Conservation (phyloP, 768 basidiomycete species). For the Amanita pseudoporphyria region DNA sequence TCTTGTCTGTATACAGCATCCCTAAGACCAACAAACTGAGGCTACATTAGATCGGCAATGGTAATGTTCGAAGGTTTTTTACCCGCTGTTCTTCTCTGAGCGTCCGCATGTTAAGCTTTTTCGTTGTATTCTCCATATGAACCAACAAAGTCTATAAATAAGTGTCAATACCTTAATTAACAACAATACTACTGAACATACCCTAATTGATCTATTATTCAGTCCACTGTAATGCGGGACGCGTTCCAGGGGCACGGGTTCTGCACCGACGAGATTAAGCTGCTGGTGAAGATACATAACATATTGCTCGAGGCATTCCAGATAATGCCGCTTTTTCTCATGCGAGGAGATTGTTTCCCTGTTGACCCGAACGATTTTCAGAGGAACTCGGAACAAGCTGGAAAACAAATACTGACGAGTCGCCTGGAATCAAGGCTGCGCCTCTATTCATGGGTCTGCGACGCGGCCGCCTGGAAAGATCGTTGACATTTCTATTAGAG, state of each 20-base stretch:
- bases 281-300: conserved; percentile 58
- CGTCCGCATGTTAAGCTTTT: conserved; percentile 39
- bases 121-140: conserved; percentile 53
- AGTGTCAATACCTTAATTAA: not conserved
- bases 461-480: conserved; percentile 7
- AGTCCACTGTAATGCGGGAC: conserved; percentile 44
- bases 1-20: conserved; percentile 16
- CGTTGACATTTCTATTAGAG: conserved; percentile 1
- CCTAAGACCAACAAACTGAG: conserved; percentile 19
- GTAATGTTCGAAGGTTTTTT: conserved; percentile 9
- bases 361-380: not conserved
- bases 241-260: conserved; percentile 39
- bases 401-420: conserved; percentile 36
- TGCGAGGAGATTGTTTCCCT: conserved; percentile 72
- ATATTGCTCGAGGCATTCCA: conserved; percentile 67
- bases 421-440: conserved; percentile 48
- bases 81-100: conserved; percentile 50
- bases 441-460: conserved; percentile 36
- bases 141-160: conserved; percentile 52
- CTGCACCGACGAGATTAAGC: conserved; percentile 36
- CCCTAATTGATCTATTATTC: conserved; percentile 56
- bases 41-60: not conserved
- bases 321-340: conserved; percentile 67
- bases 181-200: conserved; percentile 15
- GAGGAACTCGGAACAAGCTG: conserved; percentile 2